Evolutionary conservation across 768 basidiomycete genomes (phyloP).

Genomic region (Brasilioporus rufonigricans): DNA sequence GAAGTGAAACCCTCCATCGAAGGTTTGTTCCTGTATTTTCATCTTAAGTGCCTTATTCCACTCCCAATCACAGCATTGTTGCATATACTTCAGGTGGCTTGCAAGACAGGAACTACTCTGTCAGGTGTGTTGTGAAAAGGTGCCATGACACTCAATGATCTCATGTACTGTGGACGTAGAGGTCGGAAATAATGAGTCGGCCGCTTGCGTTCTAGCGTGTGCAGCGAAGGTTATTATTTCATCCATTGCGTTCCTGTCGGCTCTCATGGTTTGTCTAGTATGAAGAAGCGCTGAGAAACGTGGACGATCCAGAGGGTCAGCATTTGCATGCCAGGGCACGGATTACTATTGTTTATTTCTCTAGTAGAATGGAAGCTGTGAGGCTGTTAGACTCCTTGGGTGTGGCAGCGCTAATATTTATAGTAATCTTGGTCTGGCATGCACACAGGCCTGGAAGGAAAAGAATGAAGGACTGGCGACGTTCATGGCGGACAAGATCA

Average conservation of each 20-base stretch:
- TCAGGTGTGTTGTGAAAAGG: constrained; percentile 53
- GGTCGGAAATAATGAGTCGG: constrained; percentile 59
- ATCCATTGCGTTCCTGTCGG: constrained; percentile 18
- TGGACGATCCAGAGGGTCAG: constrained; percentile 53
- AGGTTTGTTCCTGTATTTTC: constrained; percentile 48
- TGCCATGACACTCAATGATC: constrained; percentile 2
- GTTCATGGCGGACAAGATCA: constrained; percentile 83
- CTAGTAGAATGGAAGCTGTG: constrained; percentile 85
- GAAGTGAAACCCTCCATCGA: constrained; percentile 69
- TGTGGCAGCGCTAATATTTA: constrained; percentile 26
- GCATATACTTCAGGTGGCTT: constrained; percentile 76
- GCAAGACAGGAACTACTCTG: constrained; percentile 73
- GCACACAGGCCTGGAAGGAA: constrained; percentile 76
- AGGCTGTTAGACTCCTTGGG: constrained; percentile 36
- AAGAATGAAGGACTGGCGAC: constrained; percentile 76
- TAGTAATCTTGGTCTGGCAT: constrained; percentile 23
- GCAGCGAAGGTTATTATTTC: constrained; percentile 65
- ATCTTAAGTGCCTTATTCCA: constrained; percentile 25
- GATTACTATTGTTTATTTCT: constrained; percentile 70
- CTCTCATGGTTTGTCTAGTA: constrained; percentile 46
- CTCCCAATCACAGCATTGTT: constrained; percentile 55
- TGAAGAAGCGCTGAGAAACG: constrained; percentile 66
- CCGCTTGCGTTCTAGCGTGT: constrained; percentile 64
- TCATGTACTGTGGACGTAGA: constrained; percentile 41
- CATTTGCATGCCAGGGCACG: constrained; percentile 62